phyloP scores from a whole-genome alignment of 2,329 filamentous ascomycete species.

The Mollisia scopiformis region DNA sequence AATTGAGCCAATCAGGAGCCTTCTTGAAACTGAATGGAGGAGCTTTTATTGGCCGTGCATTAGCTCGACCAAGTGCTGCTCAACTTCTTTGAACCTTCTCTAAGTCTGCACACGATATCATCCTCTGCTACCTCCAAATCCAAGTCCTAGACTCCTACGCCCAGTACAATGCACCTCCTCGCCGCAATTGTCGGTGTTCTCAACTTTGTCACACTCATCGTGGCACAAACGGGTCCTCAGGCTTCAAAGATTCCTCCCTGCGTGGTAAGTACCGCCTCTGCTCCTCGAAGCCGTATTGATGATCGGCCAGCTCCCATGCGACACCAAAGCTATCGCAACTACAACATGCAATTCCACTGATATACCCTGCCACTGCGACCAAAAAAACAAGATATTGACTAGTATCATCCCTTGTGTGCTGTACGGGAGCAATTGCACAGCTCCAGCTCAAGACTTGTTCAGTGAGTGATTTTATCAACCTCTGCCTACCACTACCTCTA shows the following conservation, averaged over 20 bases:
- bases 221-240: neutral
- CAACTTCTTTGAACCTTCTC: too few relatives aligned
- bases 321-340: neutral
- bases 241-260: neutral
- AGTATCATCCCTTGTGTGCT: constrained; percentile 1
- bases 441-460: neutral
- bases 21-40: too few relatives aligned
- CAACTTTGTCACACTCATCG: neutral
- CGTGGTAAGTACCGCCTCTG: neutral
- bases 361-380: constrained; percentile 1
- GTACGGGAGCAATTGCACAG: neutral
- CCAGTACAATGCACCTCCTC: neutral
- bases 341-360: constrained; percentile 6
- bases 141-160: too few relatives aligned
- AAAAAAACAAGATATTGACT: neutral
- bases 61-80: too few relatives aligned
- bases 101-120: too few relatives aligned
- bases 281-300: neutral
- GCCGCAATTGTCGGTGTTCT: neutral
- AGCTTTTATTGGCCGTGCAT: too few relatives aligned
- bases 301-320: neutral
- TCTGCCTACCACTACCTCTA: too few relatives aligned
- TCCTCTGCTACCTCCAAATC: too few relatives aligned
- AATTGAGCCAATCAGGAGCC: too few relatives aligned
- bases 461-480: neutral